A percentile compares a stretch with the other conserved stretches of the same genome.
phyloP scores from a whole-genome alignment of 495 filamentous ascomycete species.

The Daldinia decipiens region DNA sequence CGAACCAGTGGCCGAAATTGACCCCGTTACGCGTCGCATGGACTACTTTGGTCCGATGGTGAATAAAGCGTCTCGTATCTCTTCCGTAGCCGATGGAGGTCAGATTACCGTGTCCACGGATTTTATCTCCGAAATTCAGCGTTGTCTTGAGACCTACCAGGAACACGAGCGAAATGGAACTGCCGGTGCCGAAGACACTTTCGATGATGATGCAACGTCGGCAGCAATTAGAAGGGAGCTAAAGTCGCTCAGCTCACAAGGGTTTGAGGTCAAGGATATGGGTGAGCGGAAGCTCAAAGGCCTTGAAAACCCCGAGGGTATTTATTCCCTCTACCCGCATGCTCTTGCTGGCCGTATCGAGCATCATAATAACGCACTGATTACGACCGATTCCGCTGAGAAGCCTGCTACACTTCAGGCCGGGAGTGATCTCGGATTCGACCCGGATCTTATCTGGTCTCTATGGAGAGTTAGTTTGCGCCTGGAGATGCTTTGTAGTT shows the following conservation, averaged over 20 bases:
- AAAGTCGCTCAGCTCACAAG: conserved; percentile 85
- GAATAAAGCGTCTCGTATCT: conserved; percentile 93
- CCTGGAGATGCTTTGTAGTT: conserved; percentile 90
- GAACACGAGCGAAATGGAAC: conserved; percentile 77
- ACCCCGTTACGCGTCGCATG: conserved; percentile 97
- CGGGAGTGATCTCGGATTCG: conserved; percentile 71
- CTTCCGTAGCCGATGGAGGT: conserved; percentile 92
- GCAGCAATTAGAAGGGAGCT: conserved; percentile 87
- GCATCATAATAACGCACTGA: conserved; percentile 65
- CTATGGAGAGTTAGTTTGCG: conserved; percentile 90
- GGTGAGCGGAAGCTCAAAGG: conserved; percentile 94
- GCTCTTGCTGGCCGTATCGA: conserved; percentile 81
- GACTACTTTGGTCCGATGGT: conserved; percentile 99
- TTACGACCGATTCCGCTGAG: conserved; percentile 53
- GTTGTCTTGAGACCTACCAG: conserved; percentile 83
- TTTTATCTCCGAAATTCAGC: conserved; percentile 94
- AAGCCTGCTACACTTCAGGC: conserved; percentile 55
- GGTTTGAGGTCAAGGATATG: conserved; percentile 96
- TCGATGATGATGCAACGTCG: conserved; percentile 75
- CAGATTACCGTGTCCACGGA: conserved; percentile 97
- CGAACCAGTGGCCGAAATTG: conserved; percentile 89
- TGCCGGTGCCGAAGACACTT: conserved; percentile 71
- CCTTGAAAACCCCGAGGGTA: conserved; percentile 94
- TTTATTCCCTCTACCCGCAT: conserved; percentile 94
- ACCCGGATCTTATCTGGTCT: conserved; percentile 85